Evolutionary conservation across 306 rosid genomes (phyloP), one percentile per base, ranked within the genome.

Genomic region (Prunus salicina): DNA sequence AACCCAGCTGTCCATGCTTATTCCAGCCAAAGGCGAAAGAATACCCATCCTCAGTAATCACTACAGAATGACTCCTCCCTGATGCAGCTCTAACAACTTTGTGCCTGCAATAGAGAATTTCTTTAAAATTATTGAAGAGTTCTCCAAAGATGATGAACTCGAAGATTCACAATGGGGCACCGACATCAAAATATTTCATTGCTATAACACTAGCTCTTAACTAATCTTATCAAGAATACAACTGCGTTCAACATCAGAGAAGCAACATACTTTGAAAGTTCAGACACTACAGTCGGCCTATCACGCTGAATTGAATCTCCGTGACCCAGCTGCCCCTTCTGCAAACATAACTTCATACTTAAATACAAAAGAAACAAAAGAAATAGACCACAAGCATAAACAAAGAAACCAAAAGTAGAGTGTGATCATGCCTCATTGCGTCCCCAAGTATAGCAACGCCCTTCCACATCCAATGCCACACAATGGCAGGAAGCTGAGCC

Each of bases 381-480:
- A 73, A 63, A 53, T 12, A 6, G 3, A 70, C n/a, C 24, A 34
- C 38, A 69, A 2, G 32, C n/a, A 68, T n/a, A 7, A 77, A 49
- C 13, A 52, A 22, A 41, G 7, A 62, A 84, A 65, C 77, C 67
- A 24, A 82, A 56, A 65, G 19, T 8, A n/a, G 63, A 72, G 32
- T 57, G 20, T 52, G 56, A 43, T 2, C 89, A 63, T 87, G 70
- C 99, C 92, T 95, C 99, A 61, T 95, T 95, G 43, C 99, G 99
- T 64, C 99, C 97, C 99, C 99, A 95, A 16, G 97, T 92, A 76
- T 95, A 95, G 78, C 99, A 95, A 67, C 97, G 96, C 76, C 99
- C 99, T 63, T 88, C 97, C 12, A 87, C 90, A 69, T 95, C 99
- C 89, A 95, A 88, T 12, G 99, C 99, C 80, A 92, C 96, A 38